phyloP scores from a whole-genome alignment of 352 stramenopile species.

The Globisporangium camurandrum region DNA sequence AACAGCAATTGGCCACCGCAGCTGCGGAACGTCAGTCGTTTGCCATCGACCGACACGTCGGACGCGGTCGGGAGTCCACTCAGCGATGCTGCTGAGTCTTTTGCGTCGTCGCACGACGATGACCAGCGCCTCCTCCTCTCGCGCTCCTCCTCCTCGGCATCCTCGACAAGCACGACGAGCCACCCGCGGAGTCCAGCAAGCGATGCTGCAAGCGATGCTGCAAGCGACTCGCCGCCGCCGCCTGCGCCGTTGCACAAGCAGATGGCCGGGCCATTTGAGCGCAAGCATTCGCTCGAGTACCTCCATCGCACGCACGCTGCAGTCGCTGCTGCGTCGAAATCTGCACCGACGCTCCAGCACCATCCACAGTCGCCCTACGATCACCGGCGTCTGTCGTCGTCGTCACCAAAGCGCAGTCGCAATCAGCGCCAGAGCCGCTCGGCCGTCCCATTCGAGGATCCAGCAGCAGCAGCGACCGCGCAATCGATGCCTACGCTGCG shows the following conservation, averaged over 20 bases:
- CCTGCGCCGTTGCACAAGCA: slow-evolving; percentile 13
- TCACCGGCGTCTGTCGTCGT: slow-evolving; percentile 13
- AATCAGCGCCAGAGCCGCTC: slow-evolving; percentile 11
- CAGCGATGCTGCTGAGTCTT: slow-evolving; percentile 35
- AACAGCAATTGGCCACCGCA: slow-evolving; percentile 11
- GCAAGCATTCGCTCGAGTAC: slow-evolving; percentile 35
- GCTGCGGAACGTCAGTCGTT: slow-evolving; percentile 4
- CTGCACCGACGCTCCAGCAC: slow-evolving; percentile 10
- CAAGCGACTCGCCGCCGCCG: slow-evolving; percentile 22
- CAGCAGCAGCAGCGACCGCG: slow-evolving; percentile 19
- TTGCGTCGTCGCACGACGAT: slow-evolving; percentile 33
- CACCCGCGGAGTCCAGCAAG: slow-evolving; percentile 20
- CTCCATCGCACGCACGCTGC: slow-evolving; percentile 11
- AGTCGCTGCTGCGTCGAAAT: slow-evolving; percentile 11
- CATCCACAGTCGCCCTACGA: no score
- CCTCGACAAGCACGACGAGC: slow-evolving; percentile 46
- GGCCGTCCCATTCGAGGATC: not conserved
- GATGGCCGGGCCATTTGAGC: slow-evolving; percentile 17
- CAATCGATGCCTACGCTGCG: slow-evolving; percentile 50
- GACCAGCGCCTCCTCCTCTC: slow-evolving; percentile 52
- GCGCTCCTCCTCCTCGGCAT: no score
- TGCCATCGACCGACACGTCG: slow-evolving; percentile 15
- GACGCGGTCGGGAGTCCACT: slow-evolving; percentile 17
- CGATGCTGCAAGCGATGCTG: no score
- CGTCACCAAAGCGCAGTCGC: not conserved